Conservation (phyloP, 2,329 filamentous ascomycete species). For the Cordyceps cicadae region DNA sequence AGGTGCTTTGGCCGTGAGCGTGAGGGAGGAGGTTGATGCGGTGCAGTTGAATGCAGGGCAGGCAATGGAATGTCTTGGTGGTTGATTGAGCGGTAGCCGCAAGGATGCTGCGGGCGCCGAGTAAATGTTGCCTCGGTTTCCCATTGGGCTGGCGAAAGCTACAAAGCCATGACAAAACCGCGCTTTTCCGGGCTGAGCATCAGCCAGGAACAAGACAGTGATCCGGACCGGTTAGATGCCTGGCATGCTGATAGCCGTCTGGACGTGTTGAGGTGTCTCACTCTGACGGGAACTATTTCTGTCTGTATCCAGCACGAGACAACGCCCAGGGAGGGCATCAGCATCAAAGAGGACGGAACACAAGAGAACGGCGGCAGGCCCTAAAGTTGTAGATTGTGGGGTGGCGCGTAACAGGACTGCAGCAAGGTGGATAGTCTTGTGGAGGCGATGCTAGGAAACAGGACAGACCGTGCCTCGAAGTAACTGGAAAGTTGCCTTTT, state of each 20-base stretch:
- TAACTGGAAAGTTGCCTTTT: not conserved
- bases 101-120: too few relatives aligned
- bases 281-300: not conserved
- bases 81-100: too few relatives aligned
- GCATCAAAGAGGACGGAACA: not conserved
- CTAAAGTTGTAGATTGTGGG: conserved; percentile 11
- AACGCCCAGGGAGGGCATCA: not conserved
- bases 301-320: not conserved
- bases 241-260: not conserved
- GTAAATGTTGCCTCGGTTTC: too few relatives aligned
- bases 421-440: not conserved
- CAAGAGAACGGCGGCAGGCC: not conserved
- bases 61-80: not conserved
- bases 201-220: not conserved
- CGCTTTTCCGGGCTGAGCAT: too few relatives aligned
- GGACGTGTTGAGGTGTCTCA: conserved; percentile 6
- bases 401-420: conserved; percentile 9
- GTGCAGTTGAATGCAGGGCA: not conserved
- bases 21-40: not conserved
- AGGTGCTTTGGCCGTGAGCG: not conserved
- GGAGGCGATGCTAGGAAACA: not conserved
- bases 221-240: not conserved
- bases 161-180: too few relatives aligned
- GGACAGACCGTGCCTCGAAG: not conserved
- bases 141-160: too few relatives aligned